Evolutionary conservation across 306 rosid species (phyloP).

Genomic region (Quercus suber): DNA sequence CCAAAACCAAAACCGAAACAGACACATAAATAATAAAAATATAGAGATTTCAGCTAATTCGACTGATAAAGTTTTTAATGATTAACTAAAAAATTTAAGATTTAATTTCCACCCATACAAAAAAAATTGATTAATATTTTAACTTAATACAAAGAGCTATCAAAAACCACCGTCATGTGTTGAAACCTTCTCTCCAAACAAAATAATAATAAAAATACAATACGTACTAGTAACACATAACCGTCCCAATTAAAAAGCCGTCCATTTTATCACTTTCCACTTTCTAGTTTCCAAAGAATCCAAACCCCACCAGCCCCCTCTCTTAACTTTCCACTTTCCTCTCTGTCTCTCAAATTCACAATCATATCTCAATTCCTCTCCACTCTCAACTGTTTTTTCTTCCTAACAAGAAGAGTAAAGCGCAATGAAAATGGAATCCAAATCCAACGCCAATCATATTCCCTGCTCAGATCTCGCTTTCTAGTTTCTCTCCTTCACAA

Average conservation of each 20-base stretch:
- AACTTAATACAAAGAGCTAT: too few species aligned
- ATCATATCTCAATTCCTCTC: neutral
- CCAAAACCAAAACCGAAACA: neutral
- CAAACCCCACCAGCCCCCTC: neutral
- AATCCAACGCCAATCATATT: constrained; percentile 3
- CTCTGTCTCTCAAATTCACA: neutral
- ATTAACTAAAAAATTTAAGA: too few species aligned
- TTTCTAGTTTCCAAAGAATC: neutral
- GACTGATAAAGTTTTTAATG: too few species aligned
- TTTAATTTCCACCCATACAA: too few species aligned
- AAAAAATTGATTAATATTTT: too few species aligned
- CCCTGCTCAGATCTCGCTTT: constrained; percentile 49
- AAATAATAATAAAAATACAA: neutral
- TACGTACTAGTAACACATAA: too few species aligned
- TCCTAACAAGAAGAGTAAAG: constrained; percentile 11
- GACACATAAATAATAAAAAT: neutral
- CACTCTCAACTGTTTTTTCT: neutral
- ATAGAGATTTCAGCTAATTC: too few species aligned
- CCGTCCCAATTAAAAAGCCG: neutral
- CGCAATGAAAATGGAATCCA: neutral
- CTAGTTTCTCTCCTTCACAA: constrained; percentile 39
- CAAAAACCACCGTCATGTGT: too few species aligned
- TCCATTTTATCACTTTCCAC: neutral
- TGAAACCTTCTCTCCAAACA: too few species aligned
- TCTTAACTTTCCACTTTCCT: neutral